Evolutionary conservation across 805 yeast species (phyloP).

Genomic region (Teunomyces panamensis): DNA sequence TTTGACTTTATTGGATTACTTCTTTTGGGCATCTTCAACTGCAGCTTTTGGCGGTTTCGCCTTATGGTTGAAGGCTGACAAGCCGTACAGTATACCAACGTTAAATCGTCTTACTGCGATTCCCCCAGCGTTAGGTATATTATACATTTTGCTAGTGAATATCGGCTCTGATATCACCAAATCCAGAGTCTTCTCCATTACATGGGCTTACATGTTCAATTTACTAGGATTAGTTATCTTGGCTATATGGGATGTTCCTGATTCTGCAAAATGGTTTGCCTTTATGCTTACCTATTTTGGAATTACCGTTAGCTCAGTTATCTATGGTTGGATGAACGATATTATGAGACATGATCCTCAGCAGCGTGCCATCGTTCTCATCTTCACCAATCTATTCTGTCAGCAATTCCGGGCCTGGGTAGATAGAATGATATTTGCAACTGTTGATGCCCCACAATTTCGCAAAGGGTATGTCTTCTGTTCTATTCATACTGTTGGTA

Average conservation of each 20-base stretch:
- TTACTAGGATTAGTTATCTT: conserved; percentile 18
- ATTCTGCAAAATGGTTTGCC: conserved; percentile 24
- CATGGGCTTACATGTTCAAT: conserved; percentile 41
- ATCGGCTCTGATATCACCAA: conserved; percentile 50
- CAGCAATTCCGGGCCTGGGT: conserved; percentile 22
- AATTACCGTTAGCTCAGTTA: conserved; percentile 20
- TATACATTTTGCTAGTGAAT: conserved; percentile 44
- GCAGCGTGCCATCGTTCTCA: conserved; percentile 19
- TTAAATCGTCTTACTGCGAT: conserved; percentile 49
- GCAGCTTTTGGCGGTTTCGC: conserved; percentile 56
- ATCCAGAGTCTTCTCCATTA: conserved; percentile 52
- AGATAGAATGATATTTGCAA: conserved; percentile 17
- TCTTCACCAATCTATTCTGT: conserved; percentile 19
- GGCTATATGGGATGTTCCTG: conserved; percentile 24
- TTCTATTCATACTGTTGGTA: conserved; percentile 9
- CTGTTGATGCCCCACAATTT: conserved; percentile 20
- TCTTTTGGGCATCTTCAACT: conserved; percentile 28
- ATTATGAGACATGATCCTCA: conserved; percentile 21
- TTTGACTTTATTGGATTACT: conserved; percentile 14
- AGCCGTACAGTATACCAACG: conserved; percentile 8
- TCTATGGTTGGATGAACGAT: conserved; percentile 24
- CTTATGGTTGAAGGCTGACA: conserved; percentile 26
- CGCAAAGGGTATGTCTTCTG: conserved; percentile 20
- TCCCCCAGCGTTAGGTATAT: conserved; percentile 59
- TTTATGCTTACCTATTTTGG: conserved; percentile 21